Conservation (phyloP, 2,329 filamentous ascomycete genomes). For the Aspergillus texensis region DNA sequence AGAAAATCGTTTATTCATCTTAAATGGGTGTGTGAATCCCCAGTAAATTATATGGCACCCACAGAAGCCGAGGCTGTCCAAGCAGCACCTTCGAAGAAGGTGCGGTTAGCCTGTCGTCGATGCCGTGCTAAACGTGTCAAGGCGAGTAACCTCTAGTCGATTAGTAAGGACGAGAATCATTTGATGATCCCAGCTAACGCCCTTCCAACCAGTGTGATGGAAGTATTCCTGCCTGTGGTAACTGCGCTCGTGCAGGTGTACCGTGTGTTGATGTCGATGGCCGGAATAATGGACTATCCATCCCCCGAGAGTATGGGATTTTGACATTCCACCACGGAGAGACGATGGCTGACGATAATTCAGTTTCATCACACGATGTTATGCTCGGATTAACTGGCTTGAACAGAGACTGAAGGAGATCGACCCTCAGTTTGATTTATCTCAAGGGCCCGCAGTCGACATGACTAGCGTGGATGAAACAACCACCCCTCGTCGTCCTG, state of each 20-base stretch:
- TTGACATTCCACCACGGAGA: too few species aligned
- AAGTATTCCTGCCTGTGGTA: slow-evolving; percentile 18
- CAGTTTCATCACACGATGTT: too few species aligned
- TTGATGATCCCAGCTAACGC: too few species aligned
- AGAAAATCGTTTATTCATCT: too few species aligned
- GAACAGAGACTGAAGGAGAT: slow-evolving; percentile 27
- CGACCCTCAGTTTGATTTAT: slow-evolving; percentile 34
- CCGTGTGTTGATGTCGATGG: slow-evolving; percentile 43
- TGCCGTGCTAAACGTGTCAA: slow-evolving; percentile 43
- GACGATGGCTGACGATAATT: too few species aligned
- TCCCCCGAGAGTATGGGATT: slow-evolving; percentile 38
- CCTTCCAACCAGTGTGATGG: too few species aligned
- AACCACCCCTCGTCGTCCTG: neutral
- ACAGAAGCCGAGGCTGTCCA: neutral
- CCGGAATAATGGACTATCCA: slow-evolving; percentile 36
- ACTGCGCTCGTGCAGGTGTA: slow-evolving; percentile 40
- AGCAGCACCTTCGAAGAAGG: slow-evolving; percentile 33
- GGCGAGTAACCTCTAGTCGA: slow-evolving; percentile 39
- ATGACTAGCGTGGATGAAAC: slow-evolving; percentile 10
- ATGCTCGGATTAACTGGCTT: too few species aligned
- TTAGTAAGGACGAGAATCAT: too few species aligned
- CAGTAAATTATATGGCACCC: too few species aligned
- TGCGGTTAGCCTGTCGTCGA: slow-evolving; percentile 34
- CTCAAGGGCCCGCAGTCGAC: slow-evolving; percentile 30
- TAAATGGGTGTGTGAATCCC: too few species aligned